These are phyloP conservation scores for Streptanthus diversifolius DNA, from an alignment of 345 rosid genomes.

Conservation along the genomic window DNA sequence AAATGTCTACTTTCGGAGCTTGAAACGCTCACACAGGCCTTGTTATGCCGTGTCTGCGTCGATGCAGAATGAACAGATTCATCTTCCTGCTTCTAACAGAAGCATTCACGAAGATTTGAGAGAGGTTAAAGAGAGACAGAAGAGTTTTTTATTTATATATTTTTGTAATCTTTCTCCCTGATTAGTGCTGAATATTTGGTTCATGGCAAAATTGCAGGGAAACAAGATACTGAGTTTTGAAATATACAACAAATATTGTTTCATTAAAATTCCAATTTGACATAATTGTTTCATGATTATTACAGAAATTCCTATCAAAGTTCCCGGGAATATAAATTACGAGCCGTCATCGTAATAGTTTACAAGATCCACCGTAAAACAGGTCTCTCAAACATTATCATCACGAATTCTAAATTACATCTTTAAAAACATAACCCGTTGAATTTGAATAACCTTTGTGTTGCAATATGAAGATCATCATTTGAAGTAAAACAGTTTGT, in stretches of 20 bases:
- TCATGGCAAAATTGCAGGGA: constrained; percentile 24
- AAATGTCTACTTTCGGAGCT: constrained; percentile 13
- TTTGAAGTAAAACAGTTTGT: constrained; percentile 12
- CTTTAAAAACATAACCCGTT: not conserved
- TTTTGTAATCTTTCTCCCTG: constrained; percentile 12
- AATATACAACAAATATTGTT: constrained; percentile 8
- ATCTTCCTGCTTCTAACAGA: constrained; percentile 1
- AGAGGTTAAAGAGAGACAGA: constrained; percentile 15
- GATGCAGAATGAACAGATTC: constrained; percentile 21
- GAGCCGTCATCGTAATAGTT: not conserved
- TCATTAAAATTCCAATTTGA: not conserved
- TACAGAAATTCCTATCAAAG: not conserved
- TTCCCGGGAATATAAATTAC: not conserved
- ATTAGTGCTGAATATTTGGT: constrained; percentile 22
- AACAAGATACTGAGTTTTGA: constrained; percentile 16
- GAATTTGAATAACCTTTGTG: not conserved
- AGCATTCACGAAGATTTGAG: constrained; percentile 18
- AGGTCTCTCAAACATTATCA: not conserved
- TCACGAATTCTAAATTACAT: constrained; percentile 13
- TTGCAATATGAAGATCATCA: not conserved
- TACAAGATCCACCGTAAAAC: constrained; percentile 19
- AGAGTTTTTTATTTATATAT: not conserved
- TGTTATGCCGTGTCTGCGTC: constrained; percentile 21
- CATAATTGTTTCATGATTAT: not conserved
- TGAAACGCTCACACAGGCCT: constrained; percentile 9